phyloP scores from a whole-genome alignment of 2,329 filamentous ascomycete species.

The Bipolaris zeicola region DNA sequence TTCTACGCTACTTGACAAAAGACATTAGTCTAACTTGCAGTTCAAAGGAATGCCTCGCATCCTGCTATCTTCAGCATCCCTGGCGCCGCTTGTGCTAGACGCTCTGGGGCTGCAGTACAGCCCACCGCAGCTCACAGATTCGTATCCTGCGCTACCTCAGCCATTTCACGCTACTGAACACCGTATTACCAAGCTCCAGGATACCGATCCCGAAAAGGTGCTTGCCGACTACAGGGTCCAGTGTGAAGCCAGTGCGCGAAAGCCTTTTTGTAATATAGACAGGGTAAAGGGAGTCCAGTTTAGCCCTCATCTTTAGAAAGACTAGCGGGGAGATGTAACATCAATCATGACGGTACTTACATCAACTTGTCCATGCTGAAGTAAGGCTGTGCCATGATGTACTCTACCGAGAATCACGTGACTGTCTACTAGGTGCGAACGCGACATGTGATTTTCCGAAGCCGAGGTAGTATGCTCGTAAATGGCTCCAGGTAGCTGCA shows the following conservation, averaged over 20 bases:
- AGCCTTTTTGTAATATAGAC: slow-evolving; percentile 14
- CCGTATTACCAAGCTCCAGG: slow-evolving; percentile 12
- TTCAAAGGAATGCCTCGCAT: slow-evolving; percentile 13
- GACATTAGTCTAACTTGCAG: background rate
- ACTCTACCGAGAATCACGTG: no score
- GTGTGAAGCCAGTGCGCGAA: slow-evolving; percentile 11
- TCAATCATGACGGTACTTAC: background rate
- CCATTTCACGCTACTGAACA: slow-evolving; percentile 13
- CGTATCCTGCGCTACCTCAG: slow-evolving; percentile 12
- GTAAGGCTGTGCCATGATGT: no score
- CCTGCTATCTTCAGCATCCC: slow-evolving; percentile 11
- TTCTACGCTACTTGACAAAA: background rate
- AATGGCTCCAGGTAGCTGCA: no score
- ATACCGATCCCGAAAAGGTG: slow-evolving; percentile 1
- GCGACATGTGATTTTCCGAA: no score
- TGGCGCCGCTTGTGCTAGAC: slow-evolving; percentile 15
- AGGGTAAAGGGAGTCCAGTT: background rate
- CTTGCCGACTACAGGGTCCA: background rate
- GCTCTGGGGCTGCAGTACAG: slow-evolving; percentile 8
- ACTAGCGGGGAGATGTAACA: background rate
- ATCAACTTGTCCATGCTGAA: background rate
- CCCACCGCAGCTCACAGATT: slow-evolving; percentile 6
- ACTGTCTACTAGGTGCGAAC: no score
- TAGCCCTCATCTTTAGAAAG: background rate
- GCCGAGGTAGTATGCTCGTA: no score